These are phyloP conservation scores for Brassica nigra DNA, from an alignment of 345 rosid species.

Conservation along the genomic window DNA sequence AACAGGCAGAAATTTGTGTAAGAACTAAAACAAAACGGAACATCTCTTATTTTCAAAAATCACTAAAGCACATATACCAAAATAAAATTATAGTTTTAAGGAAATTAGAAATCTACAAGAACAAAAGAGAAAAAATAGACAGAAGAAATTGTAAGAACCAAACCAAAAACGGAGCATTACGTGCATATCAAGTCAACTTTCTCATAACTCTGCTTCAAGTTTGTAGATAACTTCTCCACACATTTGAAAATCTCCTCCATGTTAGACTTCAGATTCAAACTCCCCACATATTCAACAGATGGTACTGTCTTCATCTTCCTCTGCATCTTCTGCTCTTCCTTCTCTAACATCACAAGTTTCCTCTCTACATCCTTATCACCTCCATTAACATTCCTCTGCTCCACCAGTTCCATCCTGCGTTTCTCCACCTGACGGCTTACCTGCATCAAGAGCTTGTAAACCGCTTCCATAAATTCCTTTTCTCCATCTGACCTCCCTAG, in stretches of 20 bases:
- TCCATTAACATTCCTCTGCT: conserved; percentile 26
- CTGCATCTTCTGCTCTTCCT: conserved; percentile 32
- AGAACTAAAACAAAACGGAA: no score
- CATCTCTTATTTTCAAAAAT: no score
- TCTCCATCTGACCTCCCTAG: conserved; percentile 44
- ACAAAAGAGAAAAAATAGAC: background rate
- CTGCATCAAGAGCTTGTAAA: conserved; percentile 30
- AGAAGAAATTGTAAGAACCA: background rate
- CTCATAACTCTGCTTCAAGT: conserved; percentile 31
- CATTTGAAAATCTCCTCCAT: conserved; percentile 34
- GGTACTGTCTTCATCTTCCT: conserved; percentile 28
- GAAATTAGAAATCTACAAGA: background rate
- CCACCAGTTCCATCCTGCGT: conserved; percentile 30
- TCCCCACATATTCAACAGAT: conserved; percentile 1
- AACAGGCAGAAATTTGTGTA: no score
- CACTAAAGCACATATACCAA: background rate
- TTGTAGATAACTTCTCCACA: conserved; percentile 30
- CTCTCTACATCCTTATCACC: conserved; percentile 30
- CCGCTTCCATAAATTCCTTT: conserved; percentile 45
- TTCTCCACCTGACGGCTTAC: conserved; percentile 42
- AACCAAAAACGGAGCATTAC: conserved; percentile 6
- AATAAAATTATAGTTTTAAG: background rate
- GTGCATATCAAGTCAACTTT: conserved; percentile 26
- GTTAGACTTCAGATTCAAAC: conserved; percentile 24
- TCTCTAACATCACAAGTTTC: conserved; percentile 36